Percentiles rank a stretch among this genome's conserved stretches.
Conservation (phyloP, 2,329 filamentous ascomycete genomes). For the Fusarium subglutinans region DNA sequence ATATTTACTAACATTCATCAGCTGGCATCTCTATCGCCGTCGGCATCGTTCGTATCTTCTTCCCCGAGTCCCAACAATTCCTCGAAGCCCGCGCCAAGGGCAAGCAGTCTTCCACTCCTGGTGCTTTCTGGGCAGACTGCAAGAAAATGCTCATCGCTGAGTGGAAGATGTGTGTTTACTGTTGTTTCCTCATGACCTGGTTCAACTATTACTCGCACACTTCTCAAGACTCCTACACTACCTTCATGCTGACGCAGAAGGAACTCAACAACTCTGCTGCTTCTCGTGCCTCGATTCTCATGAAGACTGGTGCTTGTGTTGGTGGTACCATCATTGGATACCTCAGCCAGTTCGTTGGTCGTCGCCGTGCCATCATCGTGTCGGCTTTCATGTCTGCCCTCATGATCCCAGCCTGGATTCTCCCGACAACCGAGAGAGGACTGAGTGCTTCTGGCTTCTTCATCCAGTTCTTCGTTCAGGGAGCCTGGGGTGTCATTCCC, state of each 20-base stretch:
- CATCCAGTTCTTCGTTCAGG: constrained; percentile 74
- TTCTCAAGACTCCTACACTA: constrained; percentile 83
- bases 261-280: constrained; percentile 70
- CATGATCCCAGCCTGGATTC: constrained; percentile 76
- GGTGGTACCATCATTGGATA: constrained; percentile 80
- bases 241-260: constrained; percentile 80
- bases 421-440: constrained; percentile 66
- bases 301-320: constrained; percentile 81
- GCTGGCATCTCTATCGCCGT: constrained; percentile 73
- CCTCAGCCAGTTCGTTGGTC: constrained; percentile 77
- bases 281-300: constrained; percentile 80
- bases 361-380: constrained; percentile 72
- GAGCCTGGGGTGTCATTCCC: constrained; percentile 73
- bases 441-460: constrained; percentile 74
- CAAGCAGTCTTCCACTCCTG: constrained; percentile 56
- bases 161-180: constrained; percentile 83
- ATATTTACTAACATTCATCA: constrained; percentile 12
- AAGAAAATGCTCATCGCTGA: constrained; percentile 73
- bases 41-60: constrained; percentile 72
- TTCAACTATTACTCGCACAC: constrained; percentile 82
- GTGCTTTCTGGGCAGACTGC: constrained; percentile 74
- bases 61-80: constrained; percentile 82
- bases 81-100: constrained; percentile 72
- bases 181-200: constrained; percentile 81
- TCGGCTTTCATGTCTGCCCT: constrained; percentile 67